A percentile compares a stretch with the other conserved stretches of the same genome.
phyloP scores from a whole-genome alignment of 2,329 filamentous ascomycete genomes.

The Xenoacremonium recifei region DNA sequence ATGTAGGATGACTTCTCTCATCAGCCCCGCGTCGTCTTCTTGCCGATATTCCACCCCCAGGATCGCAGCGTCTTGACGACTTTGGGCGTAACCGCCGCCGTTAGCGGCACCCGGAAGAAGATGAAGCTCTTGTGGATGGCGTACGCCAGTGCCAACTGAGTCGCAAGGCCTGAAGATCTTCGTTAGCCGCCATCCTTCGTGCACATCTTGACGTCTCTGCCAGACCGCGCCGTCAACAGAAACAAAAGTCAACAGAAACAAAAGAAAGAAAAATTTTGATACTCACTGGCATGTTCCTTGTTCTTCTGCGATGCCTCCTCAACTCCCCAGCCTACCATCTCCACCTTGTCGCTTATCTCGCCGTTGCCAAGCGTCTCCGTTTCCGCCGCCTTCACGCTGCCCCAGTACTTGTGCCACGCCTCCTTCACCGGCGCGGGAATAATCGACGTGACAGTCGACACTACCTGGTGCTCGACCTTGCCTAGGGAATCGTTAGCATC shows the following conservation, averaged over 20 bases:
- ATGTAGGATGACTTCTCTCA: too few species aligned
- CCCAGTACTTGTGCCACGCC: conserved; percentile 49
- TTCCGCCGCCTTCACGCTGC: conserved; percentile 46
- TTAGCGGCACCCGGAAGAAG: conserved; percentile 89
- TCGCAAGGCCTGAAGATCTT: conserved; percentile 56
- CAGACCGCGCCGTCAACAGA: too few species aligned
- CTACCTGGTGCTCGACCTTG: conserved; percentile 64
- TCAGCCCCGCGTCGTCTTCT: too few species aligned
- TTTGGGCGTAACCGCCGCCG: conserved; percentile 87
- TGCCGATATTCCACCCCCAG: conserved; percentile 96
- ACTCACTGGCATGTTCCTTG: conserved; percentile 73
- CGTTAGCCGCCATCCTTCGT: conserved; percentile 4
- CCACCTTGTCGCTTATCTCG: conserved; percentile 44
- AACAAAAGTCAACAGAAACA: conserved; percentile 2
- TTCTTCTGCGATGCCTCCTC: conserved; percentile 61
- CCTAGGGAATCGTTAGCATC: conserved; percentile 35
- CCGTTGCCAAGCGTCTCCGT: conserved; percentile 41
- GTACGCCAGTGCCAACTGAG: conserved; percentile 89
- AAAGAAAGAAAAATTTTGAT: neutral
- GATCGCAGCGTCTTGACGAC: conserved; percentile 83
- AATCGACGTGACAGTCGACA: conserved; percentile 56
- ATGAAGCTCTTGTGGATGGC: conserved; percentile 98
- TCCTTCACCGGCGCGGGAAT: conserved; percentile 61
- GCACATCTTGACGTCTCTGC: conserved; percentile 1
- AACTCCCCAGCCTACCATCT: conserved; percentile 59